These are phyloP conservation scores for Nitzschia sp. DNA, from an alignment of 108 stramenopile species.

Conservation along the genomic window DNA sequence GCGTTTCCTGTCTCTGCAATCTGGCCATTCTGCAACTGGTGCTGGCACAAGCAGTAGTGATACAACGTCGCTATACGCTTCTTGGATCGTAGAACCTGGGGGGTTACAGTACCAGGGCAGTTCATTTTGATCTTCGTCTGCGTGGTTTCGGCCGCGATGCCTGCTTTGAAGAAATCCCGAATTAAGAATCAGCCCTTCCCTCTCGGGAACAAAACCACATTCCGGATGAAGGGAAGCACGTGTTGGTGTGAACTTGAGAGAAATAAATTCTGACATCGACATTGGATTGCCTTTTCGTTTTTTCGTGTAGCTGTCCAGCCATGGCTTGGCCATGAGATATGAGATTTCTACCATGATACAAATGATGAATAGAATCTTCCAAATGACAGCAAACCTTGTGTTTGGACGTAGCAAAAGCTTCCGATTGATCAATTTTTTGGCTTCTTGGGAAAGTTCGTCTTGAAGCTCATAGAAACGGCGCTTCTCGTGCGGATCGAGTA, in stretches of 20 bases:
- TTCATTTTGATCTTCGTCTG: not conserved
- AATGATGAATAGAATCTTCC: constrained; percentile 60
- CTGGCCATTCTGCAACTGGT: constrained; percentile 27
- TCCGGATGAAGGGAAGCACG: constrained; percentile 8
- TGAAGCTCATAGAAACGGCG: constrained; percentile 51
- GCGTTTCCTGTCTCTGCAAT: constrained; percentile 12
- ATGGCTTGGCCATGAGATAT: constrained; percentile 47
- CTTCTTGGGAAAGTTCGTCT: constrained; percentile 42
- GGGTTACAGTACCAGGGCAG: constrained; percentile 40
- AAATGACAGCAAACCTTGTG: constrained; percentile 65
- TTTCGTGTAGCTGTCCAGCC: constrained; percentile 36
- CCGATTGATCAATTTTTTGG: constrained; percentile 33
- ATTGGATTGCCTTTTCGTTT: not conserved
- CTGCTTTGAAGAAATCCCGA: not conserved
- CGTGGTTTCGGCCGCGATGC: not conserved
- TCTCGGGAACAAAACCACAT: not conserved
- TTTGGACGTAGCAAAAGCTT: constrained; percentile 69
- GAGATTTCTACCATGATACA: constrained; percentile 63
- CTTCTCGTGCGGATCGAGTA: constrained; percentile 25
- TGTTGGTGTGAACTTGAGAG: constrained; percentile 19
- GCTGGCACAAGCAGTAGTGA: constrained; percentile 21
- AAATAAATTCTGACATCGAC: constrained; percentile 18
- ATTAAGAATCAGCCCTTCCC: not conserved
- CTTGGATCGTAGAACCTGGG: constrained; percentile 26
- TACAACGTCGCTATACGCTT: constrained; percentile 18